Base-by-base conservation (phyloP, 805 yeast genomes). In the Kazachstania viticola region DNA sequence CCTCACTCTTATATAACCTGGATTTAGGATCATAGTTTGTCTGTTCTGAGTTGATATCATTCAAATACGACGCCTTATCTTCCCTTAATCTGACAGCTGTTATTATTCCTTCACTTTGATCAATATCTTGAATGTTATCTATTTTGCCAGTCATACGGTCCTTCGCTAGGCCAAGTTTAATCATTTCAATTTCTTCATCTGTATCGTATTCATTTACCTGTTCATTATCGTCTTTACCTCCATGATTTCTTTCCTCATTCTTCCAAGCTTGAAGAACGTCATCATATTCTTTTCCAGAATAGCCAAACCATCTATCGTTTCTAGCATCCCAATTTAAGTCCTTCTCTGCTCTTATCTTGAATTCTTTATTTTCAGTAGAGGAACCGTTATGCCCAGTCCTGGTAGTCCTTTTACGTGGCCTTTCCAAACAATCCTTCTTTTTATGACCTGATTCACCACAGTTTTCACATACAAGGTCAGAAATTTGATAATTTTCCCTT, bases 271-370 rank as follows among this genome's bases (percentile, higher is more conserved):
- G 49, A 5, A 73, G 43, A 19, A 69, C 67, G 9, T 63, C 57
- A 29, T 65, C 68, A 60, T 79, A 81, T 32, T 79, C 83, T 9
- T 62, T 60, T 1, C 71, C 64, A 28, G 78, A 75, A 48, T 73
- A 80, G 0, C 94, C 94, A 47, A 70, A 79, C 94, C 91, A 82
- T 36, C 83, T 62, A 54, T 82, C 94, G 36, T 85, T 58, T 40
- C 76, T 78, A 9, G 75, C 68, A 45, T 80, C 93, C 67, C 75
- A 82, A 28, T 57, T 30, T 46, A 53, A 28, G 41, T 54, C 29
- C 35, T 43, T 30, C 30, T 37, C 27, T 39, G 36, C 32, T 33
- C 44, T 29, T 9, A 40, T 40, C 23, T 46, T 44, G 4, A 49
- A 34, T 9, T 23, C 25, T 9, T 9, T n/a, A 9, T 39, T 34